Percentiles rank a stretch among this genome's conserved stretches.
phyloP scores from a whole-genome alignment of 805 yeast genomes.

The Kockiozyma suomiensis region DNA sequence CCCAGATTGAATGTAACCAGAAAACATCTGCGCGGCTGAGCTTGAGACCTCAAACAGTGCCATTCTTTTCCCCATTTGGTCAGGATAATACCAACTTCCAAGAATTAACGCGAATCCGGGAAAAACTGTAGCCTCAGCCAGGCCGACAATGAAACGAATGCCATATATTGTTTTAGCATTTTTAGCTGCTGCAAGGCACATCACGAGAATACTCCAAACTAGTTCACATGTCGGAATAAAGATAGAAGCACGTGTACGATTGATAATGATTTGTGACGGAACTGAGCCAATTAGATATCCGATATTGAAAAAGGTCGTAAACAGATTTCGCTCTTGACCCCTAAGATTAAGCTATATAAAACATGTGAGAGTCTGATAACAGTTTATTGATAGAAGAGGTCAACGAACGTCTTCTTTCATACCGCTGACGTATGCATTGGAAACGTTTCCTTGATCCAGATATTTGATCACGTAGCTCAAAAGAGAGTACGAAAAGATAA shows the following conservation, averaged over 20 bases:
- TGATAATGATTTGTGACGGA: constrained; percentile 62
- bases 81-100: constrained; percentile 62
- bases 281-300: constrained; percentile 64
- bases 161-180: constrained; percentile 55
- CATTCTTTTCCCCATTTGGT: constrained; percentile 62
- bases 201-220: constrained; percentile 68
- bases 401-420: constrained; percentile 55
- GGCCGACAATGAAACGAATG: constrained; percentile 66
- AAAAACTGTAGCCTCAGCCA: constrained; percentile 62
- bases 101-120: constrained; percentile 54
- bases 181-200: constrained; percentile 50
- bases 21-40: constrained; percentile 60
- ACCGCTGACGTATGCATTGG: constrained; percentile 67
- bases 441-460: constrained; percentile 61
- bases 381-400: no score
- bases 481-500: constrained; percentile 58
- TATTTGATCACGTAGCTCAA: constrained; percentile 70
- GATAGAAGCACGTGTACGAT: constrained; percentile 58
- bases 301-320: constrained; percentile 59
- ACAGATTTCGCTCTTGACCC: constrained; percentile 63
- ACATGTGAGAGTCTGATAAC: no score
- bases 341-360: constrained; percentile 56
- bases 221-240: constrained; percentile 60
- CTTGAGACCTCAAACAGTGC: constrained; percentile 64
- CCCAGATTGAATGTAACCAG: constrained; percentile 67